Evolutionary conservation across 1,284 basidiomycete genomes (phyloP), one percentile per base, ranked within the genome.

Genomic region (Sporisorium scitamineum): DNA sequence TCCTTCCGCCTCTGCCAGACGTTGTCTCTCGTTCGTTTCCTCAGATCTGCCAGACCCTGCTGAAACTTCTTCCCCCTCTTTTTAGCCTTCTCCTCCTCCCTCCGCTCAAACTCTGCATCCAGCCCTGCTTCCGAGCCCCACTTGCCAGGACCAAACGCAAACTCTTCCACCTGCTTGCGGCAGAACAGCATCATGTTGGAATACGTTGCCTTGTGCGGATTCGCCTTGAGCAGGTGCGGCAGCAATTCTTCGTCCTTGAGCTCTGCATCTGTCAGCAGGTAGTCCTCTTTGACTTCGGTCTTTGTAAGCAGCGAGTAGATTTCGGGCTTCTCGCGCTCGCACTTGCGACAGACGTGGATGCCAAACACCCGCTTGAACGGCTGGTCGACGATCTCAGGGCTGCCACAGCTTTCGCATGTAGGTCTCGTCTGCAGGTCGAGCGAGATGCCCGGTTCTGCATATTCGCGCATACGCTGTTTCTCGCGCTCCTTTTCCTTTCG

Each of bases 181-280:
- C 98, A 89, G 87, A 94, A 99, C 26, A 99, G 89, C 97, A 99
- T 99, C 97, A 99, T 99, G 87, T 99, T 99, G 53, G 92, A 93
- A 85, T 94, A 99, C 0, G 94, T 97, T 24, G 94, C 93, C 74
- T 94, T 93, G 87, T 99, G 95, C 2, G 97, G 97, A 84, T 99
- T 99, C 4, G 94, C 93, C 84, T 95, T 95, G 55, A 99, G 89
- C 20, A 98, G 88, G 86, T 99, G 97, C 0, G 95, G 96, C 71
- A 99, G 89, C 22, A 93, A 87, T 79, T 97, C 94, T 78, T 92
- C 90, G 84, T 99, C 97, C 60, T 92, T 91, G 34, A 99, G 89
- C 85, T 99, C 97, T 26, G 94, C 94, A 93, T 95, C 94, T 9
- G 95, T 97, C 52, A 96, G 86, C 34, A 96, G 90, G 84, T 68